Base-by-base conservation (phyloP, 768 basidiomycete genomes). In the Suillus tomentosus region DNA sequence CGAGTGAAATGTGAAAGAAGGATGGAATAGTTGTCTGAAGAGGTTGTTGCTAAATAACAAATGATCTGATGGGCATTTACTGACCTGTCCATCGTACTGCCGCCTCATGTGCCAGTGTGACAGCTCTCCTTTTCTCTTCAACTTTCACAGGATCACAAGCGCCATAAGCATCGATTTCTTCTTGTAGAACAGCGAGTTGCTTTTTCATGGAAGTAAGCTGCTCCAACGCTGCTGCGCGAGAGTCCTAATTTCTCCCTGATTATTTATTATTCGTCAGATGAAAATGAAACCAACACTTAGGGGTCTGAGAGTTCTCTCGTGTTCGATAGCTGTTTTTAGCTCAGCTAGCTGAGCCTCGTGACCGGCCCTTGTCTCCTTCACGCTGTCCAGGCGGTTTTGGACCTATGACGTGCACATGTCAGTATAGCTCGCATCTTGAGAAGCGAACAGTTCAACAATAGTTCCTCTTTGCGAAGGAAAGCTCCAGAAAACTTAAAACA, bases 381-480 rank as follows among this genome's bases (percentile, higher is more conserved):
- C 83, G 3, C 77, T 74, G 7, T 79, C 77, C 42, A 90, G 76
- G 66, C 84, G 82, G 61, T 81, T 82, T 73, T 84, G 88, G 66
- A 88, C 78, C 90, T 89, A 68, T 13, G 27, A 27, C 11, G 11
- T 17, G 5, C 9, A 1, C 51, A 34, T 34, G 43, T 62, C 22
- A 65, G 62, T 39, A 64, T n/a, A 22, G n/a, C 22, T 39, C 1
- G 36, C 47, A 37, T 14, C 1, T 58, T 19, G 5, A 62, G 22
- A 61, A 39, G 57, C 65, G 76, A 27, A 42, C 17, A 22, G 22
- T 19, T 19, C 40, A 42, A 95, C 95, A 70, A 88, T 81, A 9
- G 89, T 85, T 5, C 95, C 94, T 54, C 87, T 85, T 64, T 95
- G 92, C 1, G 93, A 95, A 17, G 95, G 95, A 73, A 97, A 96